Conservation (phyloP, 805 yeast genomes). For the Metschnikowia amazonensis region DNA sequence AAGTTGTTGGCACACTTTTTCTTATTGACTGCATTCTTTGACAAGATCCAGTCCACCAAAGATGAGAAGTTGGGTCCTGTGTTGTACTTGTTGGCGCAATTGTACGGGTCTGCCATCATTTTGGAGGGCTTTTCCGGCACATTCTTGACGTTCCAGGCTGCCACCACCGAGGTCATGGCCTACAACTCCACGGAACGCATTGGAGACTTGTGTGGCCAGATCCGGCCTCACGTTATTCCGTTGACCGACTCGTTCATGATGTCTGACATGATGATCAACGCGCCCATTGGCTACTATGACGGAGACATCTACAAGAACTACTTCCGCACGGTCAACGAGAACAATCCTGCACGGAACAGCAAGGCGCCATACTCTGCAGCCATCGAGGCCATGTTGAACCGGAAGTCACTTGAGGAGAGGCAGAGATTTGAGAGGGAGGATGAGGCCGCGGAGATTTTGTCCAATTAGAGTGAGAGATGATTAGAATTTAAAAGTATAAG, state of each 20-base stretch:
- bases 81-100: constrained; percentile 51
- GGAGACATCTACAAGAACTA: constrained; percentile 84
- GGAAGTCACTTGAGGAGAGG: constrained; percentile 34
- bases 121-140: constrained; percentile 65
- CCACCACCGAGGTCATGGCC: constrained; percentile 47
- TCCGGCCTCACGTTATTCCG: constrained; percentile 67
- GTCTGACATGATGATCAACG: constrained; percentile 75
- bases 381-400: constrained; percentile 40
- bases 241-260: constrained; percentile 81
- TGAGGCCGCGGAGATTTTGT: constrained; percentile 31
- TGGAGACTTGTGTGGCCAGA: constrained; percentile 30
- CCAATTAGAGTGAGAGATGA: too few species aligned
- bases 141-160: constrained; percentile 62
- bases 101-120: constrained; percentile 58
- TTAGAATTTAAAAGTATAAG: too few species aligned
- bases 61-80: constrained; percentile 44
- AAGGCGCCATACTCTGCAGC: constrained; percentile 59
- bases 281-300: constrained; percentile 75
- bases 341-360: constrained; percentile 48
- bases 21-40: constrained; percentile 38
- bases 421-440: constrained; percentile 36
- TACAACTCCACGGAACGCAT: constrained; percentile 40
- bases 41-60: constrained; percentile 30
- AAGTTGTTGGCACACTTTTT: constrained; percentile 51
- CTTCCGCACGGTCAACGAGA: constrained; percentile 48